Evolutionary conservation across 306 rosid genomes (phyloP), one percentile per base, ranked within the genome.

Genomic region (Quercus ilex): DNA sequence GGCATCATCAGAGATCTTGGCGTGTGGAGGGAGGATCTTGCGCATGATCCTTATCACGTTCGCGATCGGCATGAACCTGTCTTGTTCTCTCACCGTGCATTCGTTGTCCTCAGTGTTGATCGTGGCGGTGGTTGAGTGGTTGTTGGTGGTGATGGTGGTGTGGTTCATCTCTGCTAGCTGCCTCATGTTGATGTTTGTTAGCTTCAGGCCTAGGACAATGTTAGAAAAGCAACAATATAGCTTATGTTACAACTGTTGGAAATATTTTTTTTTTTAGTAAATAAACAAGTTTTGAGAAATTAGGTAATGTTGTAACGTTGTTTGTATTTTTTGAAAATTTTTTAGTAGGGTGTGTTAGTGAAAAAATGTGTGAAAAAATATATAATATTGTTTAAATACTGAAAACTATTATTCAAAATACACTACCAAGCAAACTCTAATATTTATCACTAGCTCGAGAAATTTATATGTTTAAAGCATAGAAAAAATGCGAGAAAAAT

Each of bases 21-120:
- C 98, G 6, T 88, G 96, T 0, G 90, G 87, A 0, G 98, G 98
- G 0, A 94, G 86, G 67, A 91, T 94, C 92, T 89, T 92, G 1
- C 96, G 82, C 98, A 94, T 94, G 58, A 94, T 88, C 75, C 98
- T 80, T n/a, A 87, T 91, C 81, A 94, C 97, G 33, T 94, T 94
- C 6, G 97, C 98, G 3, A 94, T 94, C 5, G 98, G 98, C 97
- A 94, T 93, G 90, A 89, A 93, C 46, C 96, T 82, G 84, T 93
- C 97, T 80, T 93, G 97, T 81, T 93, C 97, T 38, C 96, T 80
- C 56, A 93, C 94, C 3, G 64, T 89, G 89, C 97, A 93, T 23
- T 89, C 96, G 12, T 69, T 86, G 5, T 89, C 91, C 3, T 81
- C 92, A 1, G 41, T n/a, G 18, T 74, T n/a, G 33, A 79, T 14